Evolutionary conservation across 192 early-diverging fungal species (phyloP), one percentile per base, ranked within the genome.

Genomic region (Podochytrium sp.): DNA sequence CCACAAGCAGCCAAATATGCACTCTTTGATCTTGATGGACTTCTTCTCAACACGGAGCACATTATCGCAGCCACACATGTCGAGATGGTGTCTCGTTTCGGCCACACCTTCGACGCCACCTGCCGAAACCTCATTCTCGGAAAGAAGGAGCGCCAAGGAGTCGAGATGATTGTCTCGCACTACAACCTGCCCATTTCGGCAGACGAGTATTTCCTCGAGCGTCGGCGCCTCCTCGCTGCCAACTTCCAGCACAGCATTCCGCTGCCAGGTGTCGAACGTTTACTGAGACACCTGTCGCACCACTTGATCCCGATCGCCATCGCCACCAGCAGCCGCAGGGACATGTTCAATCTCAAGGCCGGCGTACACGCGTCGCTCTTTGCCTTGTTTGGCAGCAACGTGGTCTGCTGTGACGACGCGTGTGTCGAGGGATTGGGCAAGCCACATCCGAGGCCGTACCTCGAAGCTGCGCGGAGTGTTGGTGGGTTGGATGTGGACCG

Each of bases 361-460:
- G 65, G 67, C 0, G 84, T 84, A 29, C 86, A 97, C 77, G 74
- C 80, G 41, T 81, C 82, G 1, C 77, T 96, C 30, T 98, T 98
- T 75, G 65, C 57, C 2, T 79, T 93, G 41, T 98, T 98, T 85
- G 90, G 90, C 57, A 74, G 68, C 14, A 79, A 86, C 57, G 86
- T 96, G 74, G 89, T 91, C 4, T 93, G 92, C 70, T 94, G 95
- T 10, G 93, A 97, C 77, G 95, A 98, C 71, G 82, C 90, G 3
- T 86, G 79, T 10, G 87, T 98, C 55, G 76, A 69, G 55, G 76
- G 85, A n/a, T n/a, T n/a, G 53, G 91, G 94, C 2, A 98, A 98
- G 83, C 96, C 96, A 0, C 81, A 87, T 32, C 96, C 96, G 1
- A 95, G 97, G 64, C 85, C 96, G 33, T 98, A 96, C 81, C 83